A percentile compares a stretch with the other conserved stretches of the same genome.
These are phyloP conservation scores for Lepidium didymum DNA, from an alignment of 345 rosid species.

Conservation along the genomic window DNA sequence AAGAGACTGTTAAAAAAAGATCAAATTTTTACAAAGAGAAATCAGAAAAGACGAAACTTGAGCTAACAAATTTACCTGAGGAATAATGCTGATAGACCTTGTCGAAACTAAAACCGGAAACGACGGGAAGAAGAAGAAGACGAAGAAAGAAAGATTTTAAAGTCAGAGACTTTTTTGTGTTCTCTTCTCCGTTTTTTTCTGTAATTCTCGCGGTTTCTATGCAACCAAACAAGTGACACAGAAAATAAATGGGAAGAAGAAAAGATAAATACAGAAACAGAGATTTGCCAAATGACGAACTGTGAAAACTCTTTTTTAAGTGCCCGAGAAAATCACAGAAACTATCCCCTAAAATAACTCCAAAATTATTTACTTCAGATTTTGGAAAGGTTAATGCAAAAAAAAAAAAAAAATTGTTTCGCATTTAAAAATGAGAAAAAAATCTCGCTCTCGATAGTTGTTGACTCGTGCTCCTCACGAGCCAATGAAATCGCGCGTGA, in stretches of 20 bases:
- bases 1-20: neutral
- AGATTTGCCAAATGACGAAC: constrained; percentile 3
- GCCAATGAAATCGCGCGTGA: neutral
- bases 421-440: no score
- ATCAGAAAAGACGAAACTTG: neutral
- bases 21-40: neutral
- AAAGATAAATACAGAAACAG: neutral
- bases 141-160: neutral
- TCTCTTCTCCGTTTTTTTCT: neutral
- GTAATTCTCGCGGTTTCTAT: constrained; percentile 18
- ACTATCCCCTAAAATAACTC: neutral
- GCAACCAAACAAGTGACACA: constrained; percentile 23
- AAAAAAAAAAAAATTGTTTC: neutral
- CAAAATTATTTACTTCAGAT: neutral
- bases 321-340: constrained; percentile 18
- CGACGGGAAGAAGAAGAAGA: neutral
- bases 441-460: constrained; percentile 10
- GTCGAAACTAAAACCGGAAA: neutral
- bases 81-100: constrained; percentile 9
- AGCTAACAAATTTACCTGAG: neutral
- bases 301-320: constrained; percentile 6
- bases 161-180: neutral
- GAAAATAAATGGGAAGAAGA: constrained; percentile 6
- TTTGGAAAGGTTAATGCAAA: neutral
- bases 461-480: constrained; percentile 4